Percentiles rank a stretch among this genome's conserved stretches.
These are phyloP conservation scores for Solanum bulbocastanum DNA, from an alignment of 257 asterid species.

Conservation along the genomic window DNA sequence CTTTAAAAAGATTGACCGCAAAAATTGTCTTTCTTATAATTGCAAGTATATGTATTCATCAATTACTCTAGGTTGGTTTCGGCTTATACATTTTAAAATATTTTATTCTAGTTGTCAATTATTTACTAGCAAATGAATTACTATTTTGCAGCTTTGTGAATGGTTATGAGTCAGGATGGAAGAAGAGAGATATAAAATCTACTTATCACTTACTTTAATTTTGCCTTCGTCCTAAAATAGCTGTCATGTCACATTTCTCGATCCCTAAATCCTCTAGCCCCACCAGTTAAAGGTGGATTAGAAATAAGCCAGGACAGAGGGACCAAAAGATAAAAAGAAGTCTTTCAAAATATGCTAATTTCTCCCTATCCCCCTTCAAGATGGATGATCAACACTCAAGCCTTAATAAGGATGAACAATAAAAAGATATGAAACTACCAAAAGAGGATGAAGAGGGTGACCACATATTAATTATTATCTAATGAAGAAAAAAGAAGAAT, in stretches of 20 bases:
- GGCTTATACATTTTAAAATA: not conserved
- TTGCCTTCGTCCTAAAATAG: too few species aligned
- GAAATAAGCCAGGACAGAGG: not conserved
- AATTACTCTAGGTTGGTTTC: not conserved
- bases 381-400: too few species aligned
- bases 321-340: not conserved
- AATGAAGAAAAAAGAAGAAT: not conserved
- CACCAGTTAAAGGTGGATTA: not conserved
- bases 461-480: not conserved
- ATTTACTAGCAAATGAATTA: not conserved
- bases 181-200: not conserved
- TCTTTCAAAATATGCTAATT: not conserved
- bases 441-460: not conserved
- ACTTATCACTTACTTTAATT: not conserved
- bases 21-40: not conserved
- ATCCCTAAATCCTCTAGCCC: not conserved
- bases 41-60: not conserved
- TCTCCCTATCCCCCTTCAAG: not conserved
- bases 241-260: too few species aligned
- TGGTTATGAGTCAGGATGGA: not conserved
- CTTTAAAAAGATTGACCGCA: not conserved
- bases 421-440: not conserved
- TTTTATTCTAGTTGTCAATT: not conserved
- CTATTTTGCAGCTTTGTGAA: not conserved
- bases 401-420: not conserved